phyloP scores from a whole-genome alignment of 2,329 filamentous ascomycete species.

The Davidsoniella virescens region DNA sequence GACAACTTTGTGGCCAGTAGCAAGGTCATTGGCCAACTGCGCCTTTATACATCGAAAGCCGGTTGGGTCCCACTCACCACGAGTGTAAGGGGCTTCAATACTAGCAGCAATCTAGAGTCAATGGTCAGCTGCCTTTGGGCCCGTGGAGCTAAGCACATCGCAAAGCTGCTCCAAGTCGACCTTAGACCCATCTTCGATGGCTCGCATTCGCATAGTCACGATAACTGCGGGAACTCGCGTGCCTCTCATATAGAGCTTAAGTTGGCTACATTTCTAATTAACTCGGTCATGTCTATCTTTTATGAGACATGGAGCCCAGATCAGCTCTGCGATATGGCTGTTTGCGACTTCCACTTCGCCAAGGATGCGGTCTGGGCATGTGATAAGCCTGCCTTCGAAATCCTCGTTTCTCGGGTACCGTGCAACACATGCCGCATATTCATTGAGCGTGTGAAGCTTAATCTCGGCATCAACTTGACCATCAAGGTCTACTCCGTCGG shows the following conservation, averaged over 20 bases:
- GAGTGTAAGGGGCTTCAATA: background rate
- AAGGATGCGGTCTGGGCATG: background rate
- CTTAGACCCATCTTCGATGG: conserved; percentile 17
- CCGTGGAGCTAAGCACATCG: conserved; percentile 18
- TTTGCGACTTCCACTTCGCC: background rate
- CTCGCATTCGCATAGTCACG: too few relatives aligned
- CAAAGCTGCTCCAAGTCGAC: conserved; percentile 17
- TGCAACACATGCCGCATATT: conserved; percentile 8
- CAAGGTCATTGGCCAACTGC: background rate
- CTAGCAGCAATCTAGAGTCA: conserved; percentile 13
- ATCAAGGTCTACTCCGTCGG: conserved; percentile 3
- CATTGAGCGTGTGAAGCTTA: conserved; percentile 6
- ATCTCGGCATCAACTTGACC: background rate
- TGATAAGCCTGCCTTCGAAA: conserved; percentile 7
- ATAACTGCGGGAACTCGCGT: conserved; percentile 12
- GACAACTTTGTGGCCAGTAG: background rate
- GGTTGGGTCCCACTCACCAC: background rate
- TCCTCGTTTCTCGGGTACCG: conserved; percentile 7
- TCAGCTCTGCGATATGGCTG: background rate
- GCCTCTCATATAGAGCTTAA: conserved; percentile 27
- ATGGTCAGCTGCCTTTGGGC: conserved; percentile 20
- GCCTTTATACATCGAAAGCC: background rate
- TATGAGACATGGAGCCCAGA: background rate
- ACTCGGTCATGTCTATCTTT: conserved; percentile 16
- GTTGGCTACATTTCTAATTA: conserved; percentile 21